Evolutionary conservation across 2,329 filamentous ascomycete species (phyloP).

Genomic region (Alternaria hordeiaustralica): DNA sequence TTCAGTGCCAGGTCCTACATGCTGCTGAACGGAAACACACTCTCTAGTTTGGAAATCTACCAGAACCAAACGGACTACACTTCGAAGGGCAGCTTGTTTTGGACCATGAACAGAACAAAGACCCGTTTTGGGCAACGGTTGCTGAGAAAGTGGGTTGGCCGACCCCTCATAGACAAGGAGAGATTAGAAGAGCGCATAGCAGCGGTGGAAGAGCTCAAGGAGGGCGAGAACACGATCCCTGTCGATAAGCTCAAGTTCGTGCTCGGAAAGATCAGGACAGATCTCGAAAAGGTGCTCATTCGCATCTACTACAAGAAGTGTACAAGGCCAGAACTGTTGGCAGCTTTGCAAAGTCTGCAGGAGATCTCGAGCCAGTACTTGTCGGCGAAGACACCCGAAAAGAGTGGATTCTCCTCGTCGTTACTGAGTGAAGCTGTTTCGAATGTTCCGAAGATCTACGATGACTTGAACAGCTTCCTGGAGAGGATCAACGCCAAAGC

Average conservation of each 20-base stretch:
- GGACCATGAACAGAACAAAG: slow-evolving; percentile 90
- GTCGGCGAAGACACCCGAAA: slow-evolving; percentile 66
- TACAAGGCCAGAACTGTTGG: slow-evolving; percentile 83
- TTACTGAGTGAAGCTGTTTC: slow-evolving; percentile 75
- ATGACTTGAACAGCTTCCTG: slow-evolving; percentile 75
- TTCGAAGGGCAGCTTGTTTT: slow-evolving; percentile 88
- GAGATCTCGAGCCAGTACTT: slow-evolving; percentile 79
- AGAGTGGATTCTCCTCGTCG: slow-evolving; percentile 74
- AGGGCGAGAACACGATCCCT: slow-evolving; percentile 68
- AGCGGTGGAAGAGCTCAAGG: slow-evolving; percentile 85
- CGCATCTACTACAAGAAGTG: slow-evolving; percentile 98
- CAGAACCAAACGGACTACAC: slow-evolving; percentile 89
- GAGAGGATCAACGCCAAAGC: slow-evolving; percentile 85
- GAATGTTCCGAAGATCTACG: slow-evolving; percentile 76
- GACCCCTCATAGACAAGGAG: slow-evolving; percentile 79
- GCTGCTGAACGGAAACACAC: slow-evolving; percentile 92
- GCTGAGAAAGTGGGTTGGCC: slow-evolving; percentile 92
- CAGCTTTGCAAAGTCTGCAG: slow-evolving; percentile 84
- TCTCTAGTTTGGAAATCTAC: slow-evolving; percentile 94
- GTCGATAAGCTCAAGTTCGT: slow-evolving; percentile 78
- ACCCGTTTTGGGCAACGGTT: slow-evolving; percentile 89
- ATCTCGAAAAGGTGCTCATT: slow-evolving; percentile 91
- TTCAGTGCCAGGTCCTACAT: slow-evolving; percentile 95
- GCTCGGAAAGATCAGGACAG: slow-evolving; percentile 73
- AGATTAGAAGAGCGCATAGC: slow-evolving; percentile 78